These are phyloP conservation scores for Geotrichum klebahnii DNA, from an alignment of 1,139 yeast genomes.

Conservation along the genomic window DNA sequence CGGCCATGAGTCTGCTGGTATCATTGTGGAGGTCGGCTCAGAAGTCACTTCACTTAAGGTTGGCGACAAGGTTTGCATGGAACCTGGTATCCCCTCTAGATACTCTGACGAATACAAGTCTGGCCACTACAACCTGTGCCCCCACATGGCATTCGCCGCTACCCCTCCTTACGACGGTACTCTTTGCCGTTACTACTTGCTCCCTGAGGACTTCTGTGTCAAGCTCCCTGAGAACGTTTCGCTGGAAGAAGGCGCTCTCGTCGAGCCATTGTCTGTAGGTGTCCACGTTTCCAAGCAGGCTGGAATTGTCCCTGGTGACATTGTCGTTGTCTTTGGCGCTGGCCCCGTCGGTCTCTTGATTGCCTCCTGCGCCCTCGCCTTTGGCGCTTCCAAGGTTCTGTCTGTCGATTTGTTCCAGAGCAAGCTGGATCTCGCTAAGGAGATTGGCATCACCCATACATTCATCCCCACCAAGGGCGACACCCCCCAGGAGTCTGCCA, in stretches of 20 bases:
- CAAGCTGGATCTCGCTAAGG: slow-evolving; percentile 57
- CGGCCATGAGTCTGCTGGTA: slow-evolving; percentile 75
- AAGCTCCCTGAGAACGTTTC: slow-evolving; percentile 72
- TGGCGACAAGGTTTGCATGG: slow-evolving; percentile 55
- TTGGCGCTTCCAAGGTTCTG: slow-evolving; percentile 71
- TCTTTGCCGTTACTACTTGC: slow-evolving; percentile 61
- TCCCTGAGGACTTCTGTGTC: slow-evolving; percentile 82
- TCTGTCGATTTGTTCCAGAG: slow-evolving; percentile 61
- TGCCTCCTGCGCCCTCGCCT: slow-evolving; percentile 74
- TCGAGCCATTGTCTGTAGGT: slow-evolving; percentile 84
- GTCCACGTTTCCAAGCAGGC: slow-evolving; percentile 76
- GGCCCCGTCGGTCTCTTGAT: slow-evolving; percentile 87
- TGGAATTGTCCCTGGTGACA: slow-evolving; percentile 65
- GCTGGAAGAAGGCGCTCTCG: slow-evolving; percentile 81
- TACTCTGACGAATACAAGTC: slow-evolving; percentile 66
- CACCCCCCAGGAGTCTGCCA: slow-evolving; percentile 39
- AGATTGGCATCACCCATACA: slow-evolving; percentile 48
- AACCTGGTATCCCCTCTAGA: slow-evolving; percentile 80
- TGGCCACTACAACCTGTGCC: slow-evolving; percentile 77
- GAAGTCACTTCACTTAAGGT: slow-evolving; percentile 47
- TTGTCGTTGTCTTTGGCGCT: slow-evolving; percentile 79
- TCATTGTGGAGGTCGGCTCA: slow-evolving; percentile 61
- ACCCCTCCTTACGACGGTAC: slow-evolving; percentile 75
- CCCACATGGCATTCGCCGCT: slow-evolving; percentile 81
- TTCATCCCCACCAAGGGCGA: slow-evolving; percentile 48